These are phyloP conservation scores for Geotrichum armillariae DNA, from an alignment of 1,139 yeast genomes.

Conservation along the genomic window DNA sequence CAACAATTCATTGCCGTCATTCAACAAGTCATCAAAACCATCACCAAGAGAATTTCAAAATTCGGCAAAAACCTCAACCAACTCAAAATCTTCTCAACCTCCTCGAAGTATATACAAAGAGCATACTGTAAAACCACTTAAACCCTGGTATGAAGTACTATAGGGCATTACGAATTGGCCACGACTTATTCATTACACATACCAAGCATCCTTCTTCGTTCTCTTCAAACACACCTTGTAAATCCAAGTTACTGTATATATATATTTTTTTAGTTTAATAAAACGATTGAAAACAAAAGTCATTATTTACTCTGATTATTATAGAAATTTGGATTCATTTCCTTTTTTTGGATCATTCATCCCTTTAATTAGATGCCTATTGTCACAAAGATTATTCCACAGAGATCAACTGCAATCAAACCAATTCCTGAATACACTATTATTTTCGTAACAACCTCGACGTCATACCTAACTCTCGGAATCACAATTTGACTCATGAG, in stretches of 20 bases:
- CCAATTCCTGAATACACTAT: constrained; percentile 76
- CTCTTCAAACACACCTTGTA: too few species aligned
- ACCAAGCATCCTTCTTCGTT: too few species aligned
- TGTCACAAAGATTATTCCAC: constrained; percentile 28
- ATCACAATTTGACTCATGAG: constrained; percentile 41
- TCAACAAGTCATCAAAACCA: neutral
- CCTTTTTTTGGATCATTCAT: too few species aligned
- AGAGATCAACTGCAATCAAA: constrained; percentile 30
- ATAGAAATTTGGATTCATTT: too few species aligned
- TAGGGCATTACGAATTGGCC: neutral
- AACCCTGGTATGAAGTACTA: neutral
- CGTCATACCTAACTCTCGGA: constrained; percentile 59
- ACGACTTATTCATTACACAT: neutral
- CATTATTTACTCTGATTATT: too few species aligned
- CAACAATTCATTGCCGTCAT: neutral
- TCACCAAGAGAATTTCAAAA: neutral
- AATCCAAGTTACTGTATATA: too few species aligned
- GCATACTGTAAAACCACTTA: neutral
- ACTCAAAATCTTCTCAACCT: neutral
- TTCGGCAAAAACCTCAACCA: neutral
- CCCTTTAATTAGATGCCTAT: constrained; percentile 22
- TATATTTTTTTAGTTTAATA: too few species aligned
- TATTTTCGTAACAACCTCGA: constrained; percentile 70
- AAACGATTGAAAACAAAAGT: too few species aligned
- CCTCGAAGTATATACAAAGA: neutral